Percentiles rank a stretch among this genome's conserved stretches.
These are phyloP conservation scores for Entamoeba nuttalli DNA, from an alignment of 208 protist genomes.

Conservation along the genomic window DNA sequence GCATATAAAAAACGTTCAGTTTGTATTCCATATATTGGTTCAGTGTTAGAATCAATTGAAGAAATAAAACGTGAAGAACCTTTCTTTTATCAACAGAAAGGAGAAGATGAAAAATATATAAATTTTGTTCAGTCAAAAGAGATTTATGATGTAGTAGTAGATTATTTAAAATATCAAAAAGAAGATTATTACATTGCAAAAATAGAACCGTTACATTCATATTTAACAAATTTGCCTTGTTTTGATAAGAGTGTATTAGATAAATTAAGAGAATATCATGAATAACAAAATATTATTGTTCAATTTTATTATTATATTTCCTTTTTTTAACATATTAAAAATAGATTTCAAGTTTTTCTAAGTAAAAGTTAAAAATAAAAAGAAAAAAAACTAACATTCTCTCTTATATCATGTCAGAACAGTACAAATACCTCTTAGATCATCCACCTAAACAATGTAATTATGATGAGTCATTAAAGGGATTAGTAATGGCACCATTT, in stretches of 20 bases:
- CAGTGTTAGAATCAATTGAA: background rate
- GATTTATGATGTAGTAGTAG: background rate
- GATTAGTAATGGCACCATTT: background rate
- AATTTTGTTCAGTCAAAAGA: background rate
- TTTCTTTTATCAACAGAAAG: background rate
- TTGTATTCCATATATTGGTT: background rate
- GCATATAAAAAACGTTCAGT: background rate
- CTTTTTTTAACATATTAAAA: too few relatives aligned
- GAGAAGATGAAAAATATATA: background rate
- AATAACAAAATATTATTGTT: background rate
- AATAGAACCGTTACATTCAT: background rate
- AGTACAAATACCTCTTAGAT: background rate
- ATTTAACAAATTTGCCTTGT: background rate
- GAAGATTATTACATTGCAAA: background rate
- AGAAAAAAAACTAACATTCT: too few relatives aligned
- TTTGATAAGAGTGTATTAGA: background rate
- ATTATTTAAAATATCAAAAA: background rate
- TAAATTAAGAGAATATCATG: background rate
- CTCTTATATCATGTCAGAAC: background rate
- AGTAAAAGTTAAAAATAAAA: too few relatives aligned
- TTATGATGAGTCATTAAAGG: background rate
- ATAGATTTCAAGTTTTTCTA: too few relatives aligned
- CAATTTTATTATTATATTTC: too few relatives aligned
- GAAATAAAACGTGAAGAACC: background rate
- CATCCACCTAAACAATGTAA: background rate